Conservation (phyloP, 192 early-diverging fungal species). For the Coemansia sp. region DNA sequence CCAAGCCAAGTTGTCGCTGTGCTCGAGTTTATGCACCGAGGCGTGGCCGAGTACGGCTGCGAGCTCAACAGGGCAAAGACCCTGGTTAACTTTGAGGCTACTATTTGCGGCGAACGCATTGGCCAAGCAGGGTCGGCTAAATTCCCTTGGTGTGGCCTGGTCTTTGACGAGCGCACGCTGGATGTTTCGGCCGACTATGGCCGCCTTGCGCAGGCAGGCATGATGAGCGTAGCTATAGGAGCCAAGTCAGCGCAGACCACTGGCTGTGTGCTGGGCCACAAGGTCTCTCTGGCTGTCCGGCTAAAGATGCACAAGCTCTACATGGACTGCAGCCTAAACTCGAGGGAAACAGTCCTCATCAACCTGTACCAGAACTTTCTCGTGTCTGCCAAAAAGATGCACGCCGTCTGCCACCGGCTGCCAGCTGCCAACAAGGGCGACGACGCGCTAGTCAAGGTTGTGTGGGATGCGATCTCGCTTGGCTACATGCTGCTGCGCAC, state of each 20-base stretch:
- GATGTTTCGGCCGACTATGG: conserved; percentile 69
- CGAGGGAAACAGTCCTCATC: conserved; percentile 58
- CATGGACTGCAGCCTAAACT: conserved; percentile 64
- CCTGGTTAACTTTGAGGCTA: conserved; percentile 69
- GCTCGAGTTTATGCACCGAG: conserved; percentile 59
- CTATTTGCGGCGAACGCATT: conserved; percentile 29
- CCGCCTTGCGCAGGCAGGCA: conserved; percentile 48
- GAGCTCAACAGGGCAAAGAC: conserved; percentile 74
- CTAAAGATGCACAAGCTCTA: conserved; percentile 55
- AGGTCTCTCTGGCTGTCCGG: conserved; percentile 36
- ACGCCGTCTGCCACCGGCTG: conserved; percentile 27
- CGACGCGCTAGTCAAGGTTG: conserved; percentile 10
- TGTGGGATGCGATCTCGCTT: conserved; percentile 17
- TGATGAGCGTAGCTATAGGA: conserved; percentile 53
- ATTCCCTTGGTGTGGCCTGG: conserved; percentile 75
- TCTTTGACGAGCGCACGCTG: conserved; percentile 66
- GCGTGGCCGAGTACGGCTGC: conserved; percentile 71
- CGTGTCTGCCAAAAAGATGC: conserved; percentile 70
- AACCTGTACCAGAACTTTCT: conserved; percentile 80
- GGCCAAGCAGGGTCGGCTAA: conserved; percentile 13
- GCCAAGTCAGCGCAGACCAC: conserved; percentile 41
- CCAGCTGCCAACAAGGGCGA: conserved; percentile 16
- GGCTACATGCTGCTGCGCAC: conserved; percentile 30
- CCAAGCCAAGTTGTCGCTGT: conserved; percentile 55
- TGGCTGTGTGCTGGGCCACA: conserved; percentile 50